Evolutionary conservation across 129 eudicot species (phyloP), one percentile per base, ranked within the genome.

Genomic region (Artemisia tridentata): DNA sequence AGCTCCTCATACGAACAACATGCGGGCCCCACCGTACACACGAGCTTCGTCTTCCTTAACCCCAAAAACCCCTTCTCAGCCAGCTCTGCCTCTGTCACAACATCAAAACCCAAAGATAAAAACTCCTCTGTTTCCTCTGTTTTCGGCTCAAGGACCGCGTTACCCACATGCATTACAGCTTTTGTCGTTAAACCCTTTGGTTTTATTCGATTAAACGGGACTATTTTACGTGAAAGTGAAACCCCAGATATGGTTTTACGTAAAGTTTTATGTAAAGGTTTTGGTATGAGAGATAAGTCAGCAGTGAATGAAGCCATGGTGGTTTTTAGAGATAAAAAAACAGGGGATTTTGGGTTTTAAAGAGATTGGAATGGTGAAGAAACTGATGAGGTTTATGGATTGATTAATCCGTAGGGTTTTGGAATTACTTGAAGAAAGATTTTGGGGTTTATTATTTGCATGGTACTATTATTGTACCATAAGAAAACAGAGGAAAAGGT

Each of bases 21-120:
- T 1, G 64, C 64, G 6, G 64, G 64, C n/a, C 64, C 64, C 8
- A 58, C 64, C 20, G 75, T 58, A 75, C 93, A 86, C 17, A 89
- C 85, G 2, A 89, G 83, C 80, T 86, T 89, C 31, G 93, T 89
- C 67, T 87, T 82, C 80, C 96, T 77, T 72, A 87, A 51, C 45
- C 93, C 89, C 78, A 88, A 31, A 66, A 89, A 86, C 17, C 93
- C 96, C 67, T 82, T 89, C 34, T 84, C 84, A 71, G 75, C 79
- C 76, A 89, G 45, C 31, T 86, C 96, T 50, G 50, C 63, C 54
- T 89, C 93, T 6, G 80, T 72, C 38, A 84, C 96, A 49, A 83
- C 72, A 72, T 86, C 88, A 23, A 85, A 61, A 11, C 84, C 80
- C 53, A 78, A 46, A 23, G 12, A 63, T 8, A 7, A 38, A 38